These are phyloP conservation scores for Candida schatavii DNA, from an alignment of 805 yeast genomes.

Conservation along the genomic window DNA sequence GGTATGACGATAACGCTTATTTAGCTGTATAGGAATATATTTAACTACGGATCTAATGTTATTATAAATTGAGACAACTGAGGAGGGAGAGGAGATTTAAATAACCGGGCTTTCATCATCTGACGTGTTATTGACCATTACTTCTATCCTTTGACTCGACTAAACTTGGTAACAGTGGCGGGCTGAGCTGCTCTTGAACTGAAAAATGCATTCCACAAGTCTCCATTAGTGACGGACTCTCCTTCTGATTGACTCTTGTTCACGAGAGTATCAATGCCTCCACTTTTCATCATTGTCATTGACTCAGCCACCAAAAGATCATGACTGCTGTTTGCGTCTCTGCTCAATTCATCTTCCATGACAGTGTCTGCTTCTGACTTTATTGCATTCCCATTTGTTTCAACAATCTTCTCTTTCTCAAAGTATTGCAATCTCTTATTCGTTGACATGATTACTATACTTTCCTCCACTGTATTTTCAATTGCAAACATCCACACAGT, in stretches of 20 bases:
- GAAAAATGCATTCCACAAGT: conserved; percentile 64
- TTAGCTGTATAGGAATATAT: conserved; percentile 49
- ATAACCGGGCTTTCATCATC: neutral
- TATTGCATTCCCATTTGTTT: conserved; percentile 5
- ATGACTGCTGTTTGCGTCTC: conserved; percentile 28
- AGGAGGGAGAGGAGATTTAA: neutral
- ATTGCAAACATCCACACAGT: conserved; percentile 92
- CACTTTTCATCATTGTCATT: conserved; percentile 50
- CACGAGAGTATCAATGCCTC: conserved; percentile 48
- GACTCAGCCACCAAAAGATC: conserved; percentile 46
- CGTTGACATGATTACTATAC: conserved; percentile 68
- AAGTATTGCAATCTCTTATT: conserved; percentile 51
- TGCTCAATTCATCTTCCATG: neutral
- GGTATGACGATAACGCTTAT: conserved; percentile 63
- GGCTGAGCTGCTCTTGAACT: conserved; percentile 15
- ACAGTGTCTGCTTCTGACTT: conserved; percentile 1
- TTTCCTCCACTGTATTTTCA: conserved; percentile 83
- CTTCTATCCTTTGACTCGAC: neutral
- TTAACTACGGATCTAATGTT: too few relatives aligned
- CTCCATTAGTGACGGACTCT: conserved; percentile 55
- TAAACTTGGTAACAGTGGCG: neutral
- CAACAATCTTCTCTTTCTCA: conserved; percentile 17
- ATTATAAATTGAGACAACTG: neutral
- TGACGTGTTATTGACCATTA: neutral
- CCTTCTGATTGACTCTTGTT: conserved; percentile 46